Base-by-base conservation (phyloP, 2,329 filamentous ascomycete species). In the Hawksworthiomyces lignivorus region DNA sequence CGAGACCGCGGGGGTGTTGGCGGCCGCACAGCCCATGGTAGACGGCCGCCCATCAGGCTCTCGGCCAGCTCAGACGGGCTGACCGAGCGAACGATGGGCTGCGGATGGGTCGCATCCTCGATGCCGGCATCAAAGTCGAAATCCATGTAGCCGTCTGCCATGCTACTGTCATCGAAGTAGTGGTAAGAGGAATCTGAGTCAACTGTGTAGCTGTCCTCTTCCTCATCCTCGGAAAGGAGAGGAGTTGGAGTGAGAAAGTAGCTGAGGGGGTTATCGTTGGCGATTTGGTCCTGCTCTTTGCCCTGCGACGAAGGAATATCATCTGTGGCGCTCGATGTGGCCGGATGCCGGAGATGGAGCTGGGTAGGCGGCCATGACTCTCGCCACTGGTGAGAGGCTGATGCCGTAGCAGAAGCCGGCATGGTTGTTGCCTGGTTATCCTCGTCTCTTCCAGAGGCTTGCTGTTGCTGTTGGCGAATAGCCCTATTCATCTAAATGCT, bases 121-220 rank as follows among this genome's bases (percentile, higher is more conserved):
- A 78, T 78, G 42, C 74, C 77, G 28, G 74, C 74, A 52, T 77
- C 73, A 50, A 75, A 70, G 37, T 63, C 57, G 48, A 69, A 66
- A 49, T 73, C 70, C 59, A 71, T 62, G 48, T 61, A 62, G 33
- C 62, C 62, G 11, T 62, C 56, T n/a, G n/a, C n/a, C n/a, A n/a
- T n/a, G 18, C 65, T 62, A 17, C 69, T 64, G 18, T 39, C 39
- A 24, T 66, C 64, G 22, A 65, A 54, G 21, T 67, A 57, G 21
- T 65, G 55, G 21, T 67, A 58, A 20, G 64, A 55, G 22, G 67
- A 58, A 19, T 52, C 56, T 15, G 53, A 51, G 7, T 52, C 58
- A 58, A 31, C 14, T 27, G n/a, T 20, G 41, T 32, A 36, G 19
- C 29, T 24, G 22, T 67, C 65, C 19, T 65, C 56, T 22, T 67